A percentile compares a stretch with the other conserved stretches of the same genome.
Conservation (phyloP, 169 alveolate genomes). For the Plasmodium sp. region DNA sequence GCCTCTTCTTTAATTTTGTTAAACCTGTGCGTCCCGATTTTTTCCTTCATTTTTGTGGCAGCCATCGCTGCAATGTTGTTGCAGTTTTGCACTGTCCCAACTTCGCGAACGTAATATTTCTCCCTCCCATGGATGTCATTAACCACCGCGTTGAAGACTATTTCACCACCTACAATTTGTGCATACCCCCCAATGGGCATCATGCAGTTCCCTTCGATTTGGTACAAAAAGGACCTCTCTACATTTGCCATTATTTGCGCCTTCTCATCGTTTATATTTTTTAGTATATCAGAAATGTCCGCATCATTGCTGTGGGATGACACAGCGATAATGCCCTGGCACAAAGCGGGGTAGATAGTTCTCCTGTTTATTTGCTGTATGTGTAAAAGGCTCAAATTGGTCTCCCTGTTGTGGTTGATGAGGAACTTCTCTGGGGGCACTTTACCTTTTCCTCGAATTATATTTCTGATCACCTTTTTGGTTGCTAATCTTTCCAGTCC, state of each 20-base stretch:
- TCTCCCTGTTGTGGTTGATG: slow-evolving; percentile 7
- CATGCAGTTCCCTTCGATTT: slow-evolving; percentile 64
- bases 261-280: slow-evolving; percentile 46
- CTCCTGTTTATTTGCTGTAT: slow-evolving; percentile 47
- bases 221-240: slow-evolving; percentile 48
- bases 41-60: slow-evolving; percentile 41
- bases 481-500: slow-evolving; percentile 57
- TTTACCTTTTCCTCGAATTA: not conserved
- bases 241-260: slow-evolving; percentile 55
- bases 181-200: slow-evolving; percentile 72
- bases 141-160: slow-evolving; percentile 40
- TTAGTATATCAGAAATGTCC: slow-evolving; percentile 13
- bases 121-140: slow-evolving; percentile 51
- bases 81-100: not conserved
- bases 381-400: slow-evolving; percentile 18
- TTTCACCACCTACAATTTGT: not conserved
- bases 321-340: slow-evolving; percentile 68
- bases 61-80: slow-evolving; percentile 22
- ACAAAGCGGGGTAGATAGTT: slow-evolving; percentile 48
- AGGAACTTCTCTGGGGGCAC: not conserved
- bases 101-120: slow-evolving; percentile 11
- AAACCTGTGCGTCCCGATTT: slow-evolving; percentile 36
- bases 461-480: not conserved
- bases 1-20: slow-evolving; percentile 36
- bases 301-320: slow-evolving; percentile 21